These are phyloP conservation scores for Candida bentonensis DNA, from an alignment of 805 yeast genomes.

Conservation along the genomic window DNA sequence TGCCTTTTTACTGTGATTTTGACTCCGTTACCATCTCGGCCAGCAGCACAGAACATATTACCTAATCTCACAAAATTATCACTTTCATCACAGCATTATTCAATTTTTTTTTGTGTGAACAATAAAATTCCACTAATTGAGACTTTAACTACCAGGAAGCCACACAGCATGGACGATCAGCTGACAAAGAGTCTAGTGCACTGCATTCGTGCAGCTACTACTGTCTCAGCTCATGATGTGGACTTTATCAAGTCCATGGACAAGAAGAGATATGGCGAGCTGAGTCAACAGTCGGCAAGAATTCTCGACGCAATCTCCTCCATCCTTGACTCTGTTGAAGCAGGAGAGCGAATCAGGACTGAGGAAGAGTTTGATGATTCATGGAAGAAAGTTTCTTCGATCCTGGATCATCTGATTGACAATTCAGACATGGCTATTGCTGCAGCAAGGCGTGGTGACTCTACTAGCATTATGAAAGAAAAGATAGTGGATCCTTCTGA, in stretches of 20 bases:
- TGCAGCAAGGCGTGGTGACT: background rate
- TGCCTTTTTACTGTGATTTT: too few relatives aligned
- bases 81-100: too few relatives aligned
- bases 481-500: background rate
- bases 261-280: constrained; percentile 22
- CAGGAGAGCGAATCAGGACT: constrained; percentile 22
- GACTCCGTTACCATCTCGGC: too few relatives aligned
- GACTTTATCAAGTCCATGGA: constrained; percentile 57
- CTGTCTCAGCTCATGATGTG: constrained; percentile 53
- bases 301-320: constrained; percentile 13
- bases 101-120: too few relatives aligned
- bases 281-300: constrained; percentile 23
- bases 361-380: constrained; percentile 30
- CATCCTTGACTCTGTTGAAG: constrained; percentile 10
- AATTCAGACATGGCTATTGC: constrained; percentile 49
- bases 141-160: too few relatives aligned
- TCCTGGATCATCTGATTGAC: constrained; percentile 58
- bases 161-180: constrained; percentile 8
- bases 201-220: constrained; percentile 16
- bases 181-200: constrained; percentile 51
- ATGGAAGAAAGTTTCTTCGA: constrained; percentile 48
- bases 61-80: too few relatives aligned
- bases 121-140: too few relatives aligned
- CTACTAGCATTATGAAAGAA: background rate
- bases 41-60: too few relatives aligned